Base-by-base conservation (phyloP, 2,329 filamentous ascomycete genomes). In the Pseudogymnoascus sp. region DNA sequence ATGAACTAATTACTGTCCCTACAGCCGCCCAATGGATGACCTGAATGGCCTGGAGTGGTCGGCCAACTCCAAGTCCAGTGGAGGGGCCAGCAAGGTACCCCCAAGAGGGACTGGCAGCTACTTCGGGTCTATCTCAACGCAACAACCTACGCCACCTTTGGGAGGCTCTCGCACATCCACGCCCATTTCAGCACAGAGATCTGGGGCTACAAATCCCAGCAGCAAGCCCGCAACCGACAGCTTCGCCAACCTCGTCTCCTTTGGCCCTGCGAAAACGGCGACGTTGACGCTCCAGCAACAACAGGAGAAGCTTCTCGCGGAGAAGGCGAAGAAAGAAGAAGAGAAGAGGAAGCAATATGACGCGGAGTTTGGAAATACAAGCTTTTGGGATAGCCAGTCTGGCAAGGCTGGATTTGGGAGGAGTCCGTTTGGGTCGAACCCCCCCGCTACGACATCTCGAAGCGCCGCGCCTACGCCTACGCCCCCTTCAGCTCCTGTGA, bases 201-300 rank as follows among this genome's bases (percentile, higher is more conserved):
- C 80, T 15, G 79, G 79, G 4, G 67, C 74, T 26, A 26, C 65
- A 9, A 74, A 71, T 62, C 61, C 68, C 1, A 63, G 61, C 19
- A 70, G 75, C 3, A 76, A 80, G 11, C 68, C 77, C 1, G 74
- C 74, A 19, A 78, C 76, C 64, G 90, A 95, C 72, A 91, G 88
- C 78, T 95, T 95, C 76, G 89, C 90, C 71, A 89, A 87, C 70
- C 79, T 95, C 61, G 80, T 92, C 65, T 86, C 82, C 68, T 86
- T 88, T 70, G 83, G 83, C 59, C 75, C 82, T 31, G 76, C 77
- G 46, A 75, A 75, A 56, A 75, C 76, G 44, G 68, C 69, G 61
- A 95, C 89, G 67, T 79, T 97, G 15, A 88, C 85, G 65, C 77
- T 96, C 68, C 84, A 89, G 67, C 90, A 96, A 75, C 88, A 91